These are phyloP conservation scores for Ascochyta pisi DNA, from an alignment of 2,329 filamentous ascomycete species.

Conservation along the genomic window DNA sequence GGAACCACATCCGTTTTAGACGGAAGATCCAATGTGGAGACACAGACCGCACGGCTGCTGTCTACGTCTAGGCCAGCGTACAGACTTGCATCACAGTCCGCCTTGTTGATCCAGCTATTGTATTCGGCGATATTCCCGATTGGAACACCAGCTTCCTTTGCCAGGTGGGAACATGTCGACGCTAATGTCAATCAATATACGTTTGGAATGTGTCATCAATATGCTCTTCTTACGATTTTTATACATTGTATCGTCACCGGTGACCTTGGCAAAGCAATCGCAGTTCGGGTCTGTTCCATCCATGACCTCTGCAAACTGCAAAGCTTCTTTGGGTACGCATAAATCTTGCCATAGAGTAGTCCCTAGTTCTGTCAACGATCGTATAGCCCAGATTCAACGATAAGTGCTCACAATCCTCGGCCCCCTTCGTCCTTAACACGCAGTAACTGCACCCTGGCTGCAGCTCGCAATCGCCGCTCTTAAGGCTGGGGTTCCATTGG, in stretches of 20 bases:
- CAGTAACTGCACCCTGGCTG: constrained; percentile 2
- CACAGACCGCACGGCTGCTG: neutral
- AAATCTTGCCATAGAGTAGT: no score
- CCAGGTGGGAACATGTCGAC: neutral
- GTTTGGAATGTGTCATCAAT: neutral
- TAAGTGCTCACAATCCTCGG: neutral
- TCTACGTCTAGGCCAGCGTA: neutral
- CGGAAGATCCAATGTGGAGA: neutral
- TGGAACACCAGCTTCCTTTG: neutral
- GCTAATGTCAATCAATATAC: neutral
- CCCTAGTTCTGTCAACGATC: no score
- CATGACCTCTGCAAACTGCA: neutral
- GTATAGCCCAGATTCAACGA: neutral
- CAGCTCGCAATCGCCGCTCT: neutral
- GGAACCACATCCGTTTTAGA: neutral
- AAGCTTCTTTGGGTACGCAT: neutral
- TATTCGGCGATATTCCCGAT: neutral
- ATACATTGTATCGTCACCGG: neutral
- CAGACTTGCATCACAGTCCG: neutral
- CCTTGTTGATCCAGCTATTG: neutral
- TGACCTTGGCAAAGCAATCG: neutral
- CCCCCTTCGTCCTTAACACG: neutral
- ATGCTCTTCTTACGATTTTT: neutral
- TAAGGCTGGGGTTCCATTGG: constrained; percentile 3
- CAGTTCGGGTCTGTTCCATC: neutral